Evolutionary conservation across 2,329 filamentous ascomycete genomes (phyloP).

Genomic region (Alternaria ethzedia): DNA sequence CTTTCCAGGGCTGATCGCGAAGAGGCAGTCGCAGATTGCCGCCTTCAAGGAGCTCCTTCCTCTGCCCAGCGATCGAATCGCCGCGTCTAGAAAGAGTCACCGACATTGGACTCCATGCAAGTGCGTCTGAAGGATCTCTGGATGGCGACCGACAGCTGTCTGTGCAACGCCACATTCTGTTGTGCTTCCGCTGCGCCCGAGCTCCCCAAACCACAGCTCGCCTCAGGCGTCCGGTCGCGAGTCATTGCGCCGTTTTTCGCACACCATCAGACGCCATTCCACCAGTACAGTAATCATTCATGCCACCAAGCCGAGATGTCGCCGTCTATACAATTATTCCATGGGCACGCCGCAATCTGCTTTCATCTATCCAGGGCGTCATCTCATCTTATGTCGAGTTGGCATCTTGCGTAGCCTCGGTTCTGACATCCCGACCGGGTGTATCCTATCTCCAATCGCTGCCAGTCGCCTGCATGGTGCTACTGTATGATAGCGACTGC

Average conservation of each 20-base stretch:
- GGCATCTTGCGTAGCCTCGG: conserved; percentile 17
- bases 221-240: conserved; percentile 1
- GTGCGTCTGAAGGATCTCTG: not conserved
- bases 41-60: not conserved
- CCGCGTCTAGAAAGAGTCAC: not conserved
- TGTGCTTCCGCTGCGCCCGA: conserved; percentile 7
- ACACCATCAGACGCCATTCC: not conserved
- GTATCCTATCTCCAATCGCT: conserved; percentile 17
- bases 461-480: conserved; percentile 16
- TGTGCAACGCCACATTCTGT: not conserved
- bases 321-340: conserved; percentile 1
- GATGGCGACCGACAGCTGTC: conserved; percentile 1
- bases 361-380: conserved; percentile 13
- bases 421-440: conserved; percentile 4
- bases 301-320: conserved; percentile 3
- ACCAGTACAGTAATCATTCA: not conserved
- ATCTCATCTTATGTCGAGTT: conserved; percentile 9
- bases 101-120: not conserved
- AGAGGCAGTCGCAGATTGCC: conserved; percentile 5
- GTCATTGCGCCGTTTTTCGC: conserved; percentile 11
- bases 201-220: conserved; percentile 1
- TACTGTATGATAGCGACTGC: conserved; percentile 13
- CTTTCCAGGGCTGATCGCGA: conserved; percentile 2
- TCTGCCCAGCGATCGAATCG: not conserved
- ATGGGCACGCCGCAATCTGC: conserved; percentile 19